Conservation (phyloP, 2,329 filamentous ascomycete genomes). For the Sclerotinia spermophila region DNA sequence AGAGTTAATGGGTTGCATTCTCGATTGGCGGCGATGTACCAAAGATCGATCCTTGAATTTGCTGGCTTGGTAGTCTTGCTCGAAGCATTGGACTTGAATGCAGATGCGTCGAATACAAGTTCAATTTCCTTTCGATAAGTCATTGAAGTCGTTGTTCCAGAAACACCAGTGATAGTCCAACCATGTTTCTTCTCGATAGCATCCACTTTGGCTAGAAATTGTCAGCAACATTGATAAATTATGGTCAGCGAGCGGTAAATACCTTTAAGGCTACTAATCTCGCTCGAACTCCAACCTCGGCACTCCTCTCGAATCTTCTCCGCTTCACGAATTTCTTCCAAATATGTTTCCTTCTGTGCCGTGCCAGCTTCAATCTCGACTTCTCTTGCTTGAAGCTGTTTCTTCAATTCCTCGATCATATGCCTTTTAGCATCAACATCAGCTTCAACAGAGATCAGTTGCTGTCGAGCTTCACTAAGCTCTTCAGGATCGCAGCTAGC, state of each 20-base stretch:
- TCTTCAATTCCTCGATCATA: slow-evolving; percentile 62
- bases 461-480: slow-evolving; percentile 67
- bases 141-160: slow-evolving; percentile 64
- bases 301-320: slow-evolving; percentile 84
- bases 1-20: slow-evolving; percentile 52
- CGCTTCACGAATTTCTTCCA: slow-evolving; percentile 74
- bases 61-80: slow-evolving; percentile 23
- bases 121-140: slow-evolving; percentile 69
- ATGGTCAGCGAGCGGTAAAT: slow-evolving; percentile 33
- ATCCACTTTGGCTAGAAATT: slow-evolving; percentile 57
- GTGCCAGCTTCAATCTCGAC: slow-evolving; percentile 58
- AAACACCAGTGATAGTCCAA: slow-evolving; percentile 67
- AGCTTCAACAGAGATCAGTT: slow-evolving; percentile 60
- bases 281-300: slow-evolving; percentile 79
- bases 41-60: slow-evolving; percentile 61
- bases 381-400: slow-evolving; percentile 65
- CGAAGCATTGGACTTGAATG: slow-evolving; percentile 47
- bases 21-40: slow-evolving; percentile 61
- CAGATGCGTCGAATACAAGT: slow-evolving; percentile 64
- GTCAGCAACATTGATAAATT: slow-evolving; percentile 38
- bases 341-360: slow-evolving; percentile 64
- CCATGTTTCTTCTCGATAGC: slow-evolving; percentile 62
- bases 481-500: slow-evolving; percentile 79
- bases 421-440: slow-evolving; percentile 68
- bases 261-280: slow-evolving; percentile 79